Base-by-base conservation (phyloP, 2,329 filamentous ascomycete species). In the Botryosphaeria dothidea region DNA sequence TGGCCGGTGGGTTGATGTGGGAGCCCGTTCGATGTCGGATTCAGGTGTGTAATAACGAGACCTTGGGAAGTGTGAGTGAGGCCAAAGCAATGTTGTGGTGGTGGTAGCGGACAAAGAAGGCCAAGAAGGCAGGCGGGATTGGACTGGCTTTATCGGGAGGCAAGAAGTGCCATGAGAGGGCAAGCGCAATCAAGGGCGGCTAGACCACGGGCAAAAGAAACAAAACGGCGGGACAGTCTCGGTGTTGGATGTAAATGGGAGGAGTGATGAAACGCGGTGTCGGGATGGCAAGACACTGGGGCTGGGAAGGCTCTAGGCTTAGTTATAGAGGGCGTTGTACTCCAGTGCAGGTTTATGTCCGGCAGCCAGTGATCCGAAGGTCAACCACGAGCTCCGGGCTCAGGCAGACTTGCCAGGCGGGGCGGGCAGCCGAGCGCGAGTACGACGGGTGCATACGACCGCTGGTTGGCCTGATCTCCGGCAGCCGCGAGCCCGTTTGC, bases 401-500 rank as follows among this genome's bases (percentile, higher is more conserved):
- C 23, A 51, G 49, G 15, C 17, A 19, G 2, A 34, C 13, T 34
- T 23, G 46, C 27, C 36, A 51, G 25, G 51, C 34, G 34, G 51
- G 51, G 51, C 51, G 31, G 11, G 54, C 21, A 29, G 38, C 23
- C 21, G 38, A 58, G 38, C 54, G 56, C 54, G 56, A 60, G 56
- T 60, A 60, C 56, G 56, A 60, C 56, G 41, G 36, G 21, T 23
- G 36, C n/a, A 34, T 25, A n/a, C 29, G 38, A n/a, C 38, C 56
- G 38, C 56, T 34, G 56, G 41, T 60, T 60, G 56, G 56, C 19
- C 56, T 60, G 56, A 31, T 46, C 56, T 31, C 13, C 56, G 19
- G n/a, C 31, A 34, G 49, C 49, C 49, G 49, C 49, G 49, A 38
- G 51, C 54, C 54, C 43, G 56, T 31, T 46, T 60, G 56, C 56